Evolutionary conservation across 2,329 filamentous ascomycete genomes (phyloP), one percentile per base, ranked within the genome.

Genomic region (Lasiodiplodia sp.): DNA sequence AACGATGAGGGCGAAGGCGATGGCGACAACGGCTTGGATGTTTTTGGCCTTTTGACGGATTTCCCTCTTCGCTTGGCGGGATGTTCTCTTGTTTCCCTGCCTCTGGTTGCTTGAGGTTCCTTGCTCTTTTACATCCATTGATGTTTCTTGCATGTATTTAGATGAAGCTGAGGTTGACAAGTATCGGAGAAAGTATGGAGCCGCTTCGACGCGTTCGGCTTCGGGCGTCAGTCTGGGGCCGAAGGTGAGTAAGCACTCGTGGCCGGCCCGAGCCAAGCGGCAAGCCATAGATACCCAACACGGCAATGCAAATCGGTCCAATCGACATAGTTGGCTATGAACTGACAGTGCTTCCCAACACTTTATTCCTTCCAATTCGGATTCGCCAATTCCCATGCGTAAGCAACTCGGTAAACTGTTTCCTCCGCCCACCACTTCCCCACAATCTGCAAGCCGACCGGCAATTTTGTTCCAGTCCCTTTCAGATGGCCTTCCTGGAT

Each of bases 381-480:
- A 23, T 44, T 52, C 49, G 62, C 62, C 31, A n/a, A 25, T 74
- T 86, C 84, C 82, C 84, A 86, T 12, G 82, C 83, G 74, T 81
- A 80, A 2, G 79, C 85, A 14, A 81, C 79, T 25, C 76, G 74
- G 2, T 84, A 75, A 6, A 87, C 77, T 63, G 76, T 81, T 68
- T 81, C 78, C 70, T 88, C 86, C n/a, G 81, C 79, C 82, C 84
- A 86, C 71, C 82, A 77, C 4, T 79, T 83, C 0, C 85, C 86
- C 14, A 88, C 83, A 58, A 88, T 81, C 72, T 88, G 86, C 80
- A 88, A 80, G 0, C 86, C 84, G 0, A 87, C 84, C 0, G 86
- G 86, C 23, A 88, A 72, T 67, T 73, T 79, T 0, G 72, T 71
- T 8, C 73, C 66, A 12, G 69, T 69, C 3, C 70, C 70, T 28